Base-by-base conservation (phyloP, 2,329 filamentous ascomycete species). In the Aspergillus piperis region DNA sequence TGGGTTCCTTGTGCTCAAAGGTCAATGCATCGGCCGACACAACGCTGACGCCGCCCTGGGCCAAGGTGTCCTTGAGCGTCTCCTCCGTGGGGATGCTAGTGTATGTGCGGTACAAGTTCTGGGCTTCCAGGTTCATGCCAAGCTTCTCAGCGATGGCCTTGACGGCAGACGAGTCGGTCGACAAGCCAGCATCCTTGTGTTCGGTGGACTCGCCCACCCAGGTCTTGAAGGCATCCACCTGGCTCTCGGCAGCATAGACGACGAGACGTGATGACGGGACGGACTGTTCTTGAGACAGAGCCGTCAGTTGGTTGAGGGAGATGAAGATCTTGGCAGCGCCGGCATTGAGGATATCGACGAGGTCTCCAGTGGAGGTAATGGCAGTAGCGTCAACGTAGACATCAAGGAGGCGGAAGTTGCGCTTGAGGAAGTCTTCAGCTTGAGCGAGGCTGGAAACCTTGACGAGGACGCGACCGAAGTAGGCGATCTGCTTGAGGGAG, bases 241-340 rank as follows among this genome's bases (percentile, higher is more conserved):
- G 71, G 39, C 71, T 70, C 53, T 77, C 72, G 15, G 76, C 70
- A 36, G 87, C 74, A 8, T 80, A 81, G 36, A 87, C 77, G 8
- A 87, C 82, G n/a, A 89, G 73, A 51, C 87, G 80, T 58, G 82
- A 81, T 8, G 82, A 80, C 11, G 78, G 76, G 47, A 88, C 78
- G 30, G 82, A 82, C 66, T 82, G 76, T 66, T 82, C 77, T 52
- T 78, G 68, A 54, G 82, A 77, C 47, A 90, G 76, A 17, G 79
- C 75, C 42, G 81, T 80, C 56, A 96, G 80, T 73, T 92, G 89
- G 59, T 87, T 83, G 51, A 88, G 84, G 17, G 84, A 84, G 54
- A 96, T 90, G 74, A 98, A 95, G 63, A 95, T 89, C 73, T 89
- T 95, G 55, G 88, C 86, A 6, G 92, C 92, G 61, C 95, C 95